Evolutionary conservation across 2,329 filamentous ascomycete genomes (phyloP).

Genomic region (Phaeosphaeriaceae sp.): DNA sequence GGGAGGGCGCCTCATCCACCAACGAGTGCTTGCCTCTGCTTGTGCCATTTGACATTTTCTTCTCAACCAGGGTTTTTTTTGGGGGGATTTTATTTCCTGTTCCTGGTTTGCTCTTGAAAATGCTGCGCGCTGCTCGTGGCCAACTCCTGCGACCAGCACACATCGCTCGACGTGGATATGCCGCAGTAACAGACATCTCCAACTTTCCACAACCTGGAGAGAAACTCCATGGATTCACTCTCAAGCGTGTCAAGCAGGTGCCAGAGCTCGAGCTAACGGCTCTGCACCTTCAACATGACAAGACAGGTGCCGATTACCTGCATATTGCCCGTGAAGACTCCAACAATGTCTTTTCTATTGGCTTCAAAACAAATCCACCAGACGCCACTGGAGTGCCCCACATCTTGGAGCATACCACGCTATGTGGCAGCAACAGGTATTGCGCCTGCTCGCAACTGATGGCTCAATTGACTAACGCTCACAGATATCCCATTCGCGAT

Average conservation of each 20-base stretch:
- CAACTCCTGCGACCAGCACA: constrained; percentile 31
- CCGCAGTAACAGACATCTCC: constrained; percentile 77
- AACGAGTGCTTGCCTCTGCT: too few species aligned
- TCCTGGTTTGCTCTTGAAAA: constrained; percentile 17
- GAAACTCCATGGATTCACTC: constrained; percentile 90
- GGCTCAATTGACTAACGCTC: constrained; percentile 1
- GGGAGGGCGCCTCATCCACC: constrained; percentile 23
- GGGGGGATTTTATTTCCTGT: too few species aligned
- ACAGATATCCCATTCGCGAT: constrained; percentile 92
- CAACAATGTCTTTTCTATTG: constrained; percentile 99
- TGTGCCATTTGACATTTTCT: constrained; percentile 21
- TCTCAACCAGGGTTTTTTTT: too few species aligned
- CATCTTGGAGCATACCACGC: constrained; percentile 95
- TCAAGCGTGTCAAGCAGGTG: constrained; percentile 87
- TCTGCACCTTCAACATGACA: constrained; percentile 88
- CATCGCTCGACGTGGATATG: constrained; percentile 48
- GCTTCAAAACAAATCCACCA: constrained; percentile 98
- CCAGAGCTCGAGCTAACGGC: constrained; percentile 93
- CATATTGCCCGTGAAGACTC: constrained; percentile 93
- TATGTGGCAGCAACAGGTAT: constrained; percentile 94
- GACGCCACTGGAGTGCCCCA: constrained; percentile 96
- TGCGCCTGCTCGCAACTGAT: not conserved
- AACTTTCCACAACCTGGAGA: constrained; percentile 80
- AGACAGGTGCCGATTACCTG: constrained; percentile 93
- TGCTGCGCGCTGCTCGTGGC: constrained; percentile 47